phyloP scores from a whole-genome alignment of 2,329 filamentous ascomycete genomes.

The Sporothrix protearum region DNA sequence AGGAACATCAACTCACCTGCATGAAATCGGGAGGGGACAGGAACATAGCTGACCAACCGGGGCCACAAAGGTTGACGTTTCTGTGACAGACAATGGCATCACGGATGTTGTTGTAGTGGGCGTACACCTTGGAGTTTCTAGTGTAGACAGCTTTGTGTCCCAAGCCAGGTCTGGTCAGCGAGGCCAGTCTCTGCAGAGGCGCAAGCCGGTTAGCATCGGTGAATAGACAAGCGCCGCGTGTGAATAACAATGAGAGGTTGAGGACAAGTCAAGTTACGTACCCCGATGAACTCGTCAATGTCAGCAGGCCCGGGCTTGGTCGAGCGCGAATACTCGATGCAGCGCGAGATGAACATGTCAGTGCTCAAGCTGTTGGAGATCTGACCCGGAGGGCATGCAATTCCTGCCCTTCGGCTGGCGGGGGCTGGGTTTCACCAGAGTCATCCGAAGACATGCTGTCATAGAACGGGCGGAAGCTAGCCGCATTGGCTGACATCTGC shows the following conservation, averaged over 20 bases:
- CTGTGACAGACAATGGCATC: constrained; percentile 53
- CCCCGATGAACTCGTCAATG: constrained; percentile 45
- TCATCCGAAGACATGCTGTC: constrained; percentile 29
- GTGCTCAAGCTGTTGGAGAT: constrained; percentile 43
- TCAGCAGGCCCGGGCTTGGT: constrained; percentile 37
- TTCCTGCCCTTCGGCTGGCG: constrained; percentile 18
- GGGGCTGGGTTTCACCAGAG: constrained; percentile 25
- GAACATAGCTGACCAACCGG: constrained; percentile 47
- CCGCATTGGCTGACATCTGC: constrained; percentile 62
- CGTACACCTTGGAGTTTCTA: constrained; percentile 45
- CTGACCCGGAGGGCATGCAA: constrained; percentile 30
- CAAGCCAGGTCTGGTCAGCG: constrained; percentile 37
- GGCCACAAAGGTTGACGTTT: constrained; percentile 43
- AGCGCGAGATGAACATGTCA: constrained; percentile 46
- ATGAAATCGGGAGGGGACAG: constrained; percentile 46
- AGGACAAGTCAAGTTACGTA: constrained; percentile 33
- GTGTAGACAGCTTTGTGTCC: constrained; percentile 40
- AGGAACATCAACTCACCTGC: constrained; percentile 33
- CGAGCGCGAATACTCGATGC: constrained; percentile 41
- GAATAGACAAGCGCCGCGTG: neutral
- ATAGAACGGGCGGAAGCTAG: constrained; percentile 55
- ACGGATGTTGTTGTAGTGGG: constrained; percentile 58
- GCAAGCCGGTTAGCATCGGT: constrained; percentile 26
- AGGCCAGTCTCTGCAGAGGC: constrained; percentile 44
- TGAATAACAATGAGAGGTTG: neutral